Base-by-base conservation (phyloP, 2,329 filamentous ascomycete genomes). In the Rhexocercosporidium sp. region DNA sequence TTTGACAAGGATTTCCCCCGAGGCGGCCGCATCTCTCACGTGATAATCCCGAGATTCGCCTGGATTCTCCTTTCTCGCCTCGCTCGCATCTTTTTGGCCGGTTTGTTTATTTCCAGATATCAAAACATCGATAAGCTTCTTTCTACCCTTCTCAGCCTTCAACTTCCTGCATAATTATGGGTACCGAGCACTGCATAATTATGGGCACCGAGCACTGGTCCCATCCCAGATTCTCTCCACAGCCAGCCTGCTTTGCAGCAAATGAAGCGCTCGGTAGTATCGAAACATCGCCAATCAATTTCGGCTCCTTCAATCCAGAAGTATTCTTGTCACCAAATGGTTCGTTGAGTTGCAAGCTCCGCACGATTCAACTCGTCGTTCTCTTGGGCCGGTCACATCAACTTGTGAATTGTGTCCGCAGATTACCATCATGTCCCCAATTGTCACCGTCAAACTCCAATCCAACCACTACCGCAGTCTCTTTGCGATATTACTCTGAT, bases 391-490 rank as follows among this genome's bases (percentile, higher is more conserved):
- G 0, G 77, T 74, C 3, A 77, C 70, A 61, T 78, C 75, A 78
- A 59, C 64, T 74, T 3, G 74, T 71, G 64, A 79, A 78, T 62
- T 77, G 29, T 18, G 60, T 22, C 25, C 31, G 56, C 59, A 66
- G n/a, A 29, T 59, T 54, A 31, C 61, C 29, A 41, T 82, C 79
- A 39, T 79, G 78, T 57, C 81, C 80, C 62, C 79, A 74, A 0
- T 20, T 34, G 1, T n/a, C 41, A 14, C 34, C 25, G 25, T 69
- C 67, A 22, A 68, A 66, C 25, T 66, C 67, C 59, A 63, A 37
- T 11, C 81, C 81, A 5, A 82, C 75, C 1, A 82, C 77, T 3
- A 81, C 65, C 11, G 72, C 70, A 1, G 78, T 72, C 2, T 56
- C 44, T 5, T 73, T 63, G 29, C 70, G 72, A 49, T 79, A 77